Base-by-base conservation (phyloP, 139 green algal genomes). In the Picochlorum sp. region DNA sequence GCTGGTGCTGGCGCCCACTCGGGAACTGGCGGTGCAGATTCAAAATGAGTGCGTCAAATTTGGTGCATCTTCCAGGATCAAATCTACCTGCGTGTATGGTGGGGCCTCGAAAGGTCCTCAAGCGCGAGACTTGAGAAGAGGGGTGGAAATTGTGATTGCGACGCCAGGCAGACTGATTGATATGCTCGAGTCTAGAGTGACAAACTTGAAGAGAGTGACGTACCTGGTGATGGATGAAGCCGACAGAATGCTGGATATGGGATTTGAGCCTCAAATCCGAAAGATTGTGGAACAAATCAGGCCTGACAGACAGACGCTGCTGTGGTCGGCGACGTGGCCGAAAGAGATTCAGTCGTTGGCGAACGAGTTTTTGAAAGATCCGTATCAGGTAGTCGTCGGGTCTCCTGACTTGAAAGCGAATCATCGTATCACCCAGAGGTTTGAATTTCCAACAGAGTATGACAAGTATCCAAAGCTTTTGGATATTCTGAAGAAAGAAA, bases 161-260 rank as follows among this genome's bases (percentile, higher is more conserved):
- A 96, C 88, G 1, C 88, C 88, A 13, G 88, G 85, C 6, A 76
- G 85, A 33, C 76, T 95, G 47, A 88, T 92, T 16, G 88, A 96
- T 65, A 78, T 94, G 56, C 64, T 94, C 20, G 82, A 92, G 26
- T 68, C 36, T 16, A 67, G 80, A 3, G 51, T 65, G 7, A 89
- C 79, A 30, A 87, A 86, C 65, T 70, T 95, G 57, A 41, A 59
- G 28, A 71, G 81, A 16, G 85, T 94, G 36, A 90, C 83, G 2
- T 94, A 93, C 67, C 65, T 96, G 57, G 88, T 96, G 50, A 74
- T 97, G 57, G 89, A 97, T 61, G 89, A 97, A 78, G 89, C 89
- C 7, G 89, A 96, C 61, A 75, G 89, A 65, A 96, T 96, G 89
- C 75, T 96, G 58, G 88, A 95, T 73, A 95, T 96, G 87, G 89